Evolutionary conservation across 192 early-diverging fungal genomes (phyloP), one percentile per base, ranked within the genome.

Genomic region (Coemansia sp.): DNA sequence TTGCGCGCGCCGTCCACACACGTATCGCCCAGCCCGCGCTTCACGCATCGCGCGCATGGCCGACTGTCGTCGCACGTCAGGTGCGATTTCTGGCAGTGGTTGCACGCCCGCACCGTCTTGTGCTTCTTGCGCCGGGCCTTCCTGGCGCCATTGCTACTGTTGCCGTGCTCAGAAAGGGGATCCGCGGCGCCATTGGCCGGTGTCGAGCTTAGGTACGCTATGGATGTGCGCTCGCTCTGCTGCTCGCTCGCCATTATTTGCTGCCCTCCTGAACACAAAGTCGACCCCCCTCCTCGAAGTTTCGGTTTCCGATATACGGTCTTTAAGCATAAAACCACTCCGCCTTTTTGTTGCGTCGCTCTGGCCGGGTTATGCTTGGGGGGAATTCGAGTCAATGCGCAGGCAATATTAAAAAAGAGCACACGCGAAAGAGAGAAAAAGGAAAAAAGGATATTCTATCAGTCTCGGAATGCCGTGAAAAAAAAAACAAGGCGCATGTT

Each of bases 1-100:
- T 94, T 97, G 56, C 92, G 82, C 20, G 78, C 67, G 15, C 91
- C 91, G 54, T 95, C 93, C 3, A 85, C 81, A 58, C 94, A 94
- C 5, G 87, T 84, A 20, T 56, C 69, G 2, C 74, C 84, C 17
- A 92, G 62, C 25, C 88, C 91, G 44, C 86, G 70, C 73, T 92
- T 95, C 17, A 90, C 78, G 59, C 94, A 97, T 3, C 92, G 86
- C 27, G 80, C 79, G 56, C 94, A 97, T 27, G 94, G 94, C 17
- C 94, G 86, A 41, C 60, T 56, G 38, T 83, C 73, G 39, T 83
- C 80, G 50, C 84, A 86, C 8, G 82, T 86, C 29, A 86, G 49
- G 55, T 86, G 84, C 17, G 82, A 78, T 40, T 58, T 54, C 50
- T 86, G 84, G 64, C 84, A 86, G 63, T 84, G 78, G 49, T 58